Base-by-base conservation (phyloP, 805 yeast genomes). In the Schwanniomyces polymorphus region DNA sequence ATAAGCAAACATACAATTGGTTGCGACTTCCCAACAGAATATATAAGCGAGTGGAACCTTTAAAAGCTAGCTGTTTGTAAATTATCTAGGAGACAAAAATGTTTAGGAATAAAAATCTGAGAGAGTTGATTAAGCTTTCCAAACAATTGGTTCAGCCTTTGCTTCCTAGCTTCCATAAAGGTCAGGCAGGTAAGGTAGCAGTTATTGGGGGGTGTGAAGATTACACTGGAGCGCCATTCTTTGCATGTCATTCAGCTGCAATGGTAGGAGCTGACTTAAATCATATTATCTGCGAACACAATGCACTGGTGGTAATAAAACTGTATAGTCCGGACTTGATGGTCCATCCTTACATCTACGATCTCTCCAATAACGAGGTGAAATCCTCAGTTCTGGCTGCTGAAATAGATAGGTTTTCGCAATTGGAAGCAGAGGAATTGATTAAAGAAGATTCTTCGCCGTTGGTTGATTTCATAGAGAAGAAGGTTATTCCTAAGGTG, bases 191-290 rank as follows among this genome's bases (percentile, higher is more conserved):
- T 5, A 77, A 89, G 48, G 74, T 92, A 2, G 89, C 85, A 9
- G 88, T 92, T 0, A 79, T 92, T 51, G 99, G 99, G 18, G 99
- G 99, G 1, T 85, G 94, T 64, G 91, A 88, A 63, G 97, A 92
- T 63, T 92, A 91, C 63, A 91, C 97, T 0, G 99, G 99, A 0
- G 99, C 99, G 0, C 98, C 98, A 1, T 94, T 76, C 65, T 94
- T 94, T 64, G 79, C 96, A 29, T 87, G 95, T 5, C 86, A 87
- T 62, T 87, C 97, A 0, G 81, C 96, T 1, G 88, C 96, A 2
- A 67, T 86, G 31, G 76, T 86, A 42, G 99, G 99, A 0, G 85
- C 91, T 44, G 99, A 92, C 62, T 74, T 94, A 70, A 80, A 92
- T 31, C 98, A 92, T 65, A 78, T 92, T 8, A 76, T 94, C n/a